Conservation (phyloP, 2,329 filamentous ascomycete species). For the Daldinia sp. region DNA sequence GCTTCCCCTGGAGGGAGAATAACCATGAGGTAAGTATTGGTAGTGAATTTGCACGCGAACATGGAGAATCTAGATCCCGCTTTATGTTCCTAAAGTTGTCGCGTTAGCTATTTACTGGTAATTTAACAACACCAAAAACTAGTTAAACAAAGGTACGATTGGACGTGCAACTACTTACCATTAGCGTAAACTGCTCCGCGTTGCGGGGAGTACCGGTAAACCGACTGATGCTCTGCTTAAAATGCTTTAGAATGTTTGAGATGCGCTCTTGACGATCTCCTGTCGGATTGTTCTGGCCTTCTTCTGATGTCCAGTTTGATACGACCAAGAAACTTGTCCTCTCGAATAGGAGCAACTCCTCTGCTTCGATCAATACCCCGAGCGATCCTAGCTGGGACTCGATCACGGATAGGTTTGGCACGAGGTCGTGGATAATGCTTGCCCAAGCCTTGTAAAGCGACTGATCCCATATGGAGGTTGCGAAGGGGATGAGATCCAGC, state of each 20-base stretch:
- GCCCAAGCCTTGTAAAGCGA: constrained; percentile 98
- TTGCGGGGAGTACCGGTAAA: constrained; percentile 85
- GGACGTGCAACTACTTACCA: constrained; percentile 55
- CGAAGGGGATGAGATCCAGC: constrained; percentile 86
- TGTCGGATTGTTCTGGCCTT: constrained; percentile 84
- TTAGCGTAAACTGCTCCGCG: constrained; percentile 82
- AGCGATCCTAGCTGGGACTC: constrained; percentile 87
- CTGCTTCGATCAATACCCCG: constrained; percentile 87
- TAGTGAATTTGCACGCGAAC: constrained; percentile 95
- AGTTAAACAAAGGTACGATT: background rate
- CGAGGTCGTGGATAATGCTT: constrained; percentile 95
- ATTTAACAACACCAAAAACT: too few relatives aligned
- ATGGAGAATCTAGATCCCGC: constrained; percentile 84
- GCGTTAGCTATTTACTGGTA: constrained; percentile 32
- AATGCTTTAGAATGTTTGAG: constrained; percentile 97
- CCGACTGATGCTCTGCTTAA: constrained; percentile 85
- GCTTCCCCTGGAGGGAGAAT: constrained; percentile 92
- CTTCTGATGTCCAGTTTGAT: constrained; percentile 85
- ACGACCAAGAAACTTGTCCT: constrained; percentile 96
- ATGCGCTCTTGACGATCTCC: constrained; percentile 93
- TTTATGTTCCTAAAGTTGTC: constrained; percentile 72
- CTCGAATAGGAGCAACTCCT: constrained; percentile 95
- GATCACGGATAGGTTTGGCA: constrained; percentile 91
- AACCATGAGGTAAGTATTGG: constrained; percentile 96
- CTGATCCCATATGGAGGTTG: constrained; percentile 98